Conservation (phyloP, 805 yeast species). For the Wilhelminamyces savonicus region DNA sequence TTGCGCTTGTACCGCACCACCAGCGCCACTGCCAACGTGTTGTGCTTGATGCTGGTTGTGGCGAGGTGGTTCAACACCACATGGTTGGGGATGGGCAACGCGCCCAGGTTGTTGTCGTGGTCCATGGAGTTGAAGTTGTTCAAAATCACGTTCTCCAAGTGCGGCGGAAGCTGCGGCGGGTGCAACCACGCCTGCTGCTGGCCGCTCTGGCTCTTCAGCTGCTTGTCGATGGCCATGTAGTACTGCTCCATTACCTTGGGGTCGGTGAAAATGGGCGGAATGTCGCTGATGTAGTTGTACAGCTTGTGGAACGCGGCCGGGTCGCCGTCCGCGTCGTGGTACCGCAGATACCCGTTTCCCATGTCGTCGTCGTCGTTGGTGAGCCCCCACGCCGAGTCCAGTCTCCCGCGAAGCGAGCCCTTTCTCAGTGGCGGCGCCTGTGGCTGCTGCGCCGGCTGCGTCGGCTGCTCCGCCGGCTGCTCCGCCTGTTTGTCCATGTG, state of each 20-base stretch:
- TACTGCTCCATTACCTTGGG: constrained; percentile 86
- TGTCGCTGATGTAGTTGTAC: constrained; percentile 52
- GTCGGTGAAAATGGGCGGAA: constrained; percentile 80
- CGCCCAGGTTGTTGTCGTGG: constrained; percentile 78
- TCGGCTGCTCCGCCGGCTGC: constrained; percentile 4
- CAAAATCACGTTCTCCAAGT: constrained; percentile 85
- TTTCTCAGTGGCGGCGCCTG: constrained; percentile 1
- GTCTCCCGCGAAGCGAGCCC: constrained; percentile 18
- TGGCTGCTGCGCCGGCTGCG: constrained; percentile 3
- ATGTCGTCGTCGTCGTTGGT: constrained; percentile 71
- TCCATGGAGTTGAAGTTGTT: constrained; percentile 59
- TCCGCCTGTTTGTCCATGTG: constrained; percentile 24
- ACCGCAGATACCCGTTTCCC: constrained; percentile 75
- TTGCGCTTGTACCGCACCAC: constrained; percentile 83
- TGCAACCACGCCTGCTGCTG: constrained; percentile 65
- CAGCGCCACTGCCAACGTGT: constrained; percentile 88
- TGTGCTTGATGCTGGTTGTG: constrained; percentile 91
- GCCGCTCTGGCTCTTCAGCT: constrained; percentile 50
- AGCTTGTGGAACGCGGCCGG: constrained; percentile 6
- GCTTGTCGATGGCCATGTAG: constrained; percentile 68
- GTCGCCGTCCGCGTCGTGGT: constrained; percentile 39
- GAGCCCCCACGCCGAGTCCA: constrained; percentile 59
- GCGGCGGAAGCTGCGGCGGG: constrained; percentile 97
- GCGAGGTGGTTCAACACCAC: constrained; percentile 92
- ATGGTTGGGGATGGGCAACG: constrained; percentile 89